A percentile compares a stretch with the other conserved stretches of the same genome.
Conservation (phyloP, 2,329 filamentous ascomycete species). For the Trichoderma brevicompactum region DNA sequence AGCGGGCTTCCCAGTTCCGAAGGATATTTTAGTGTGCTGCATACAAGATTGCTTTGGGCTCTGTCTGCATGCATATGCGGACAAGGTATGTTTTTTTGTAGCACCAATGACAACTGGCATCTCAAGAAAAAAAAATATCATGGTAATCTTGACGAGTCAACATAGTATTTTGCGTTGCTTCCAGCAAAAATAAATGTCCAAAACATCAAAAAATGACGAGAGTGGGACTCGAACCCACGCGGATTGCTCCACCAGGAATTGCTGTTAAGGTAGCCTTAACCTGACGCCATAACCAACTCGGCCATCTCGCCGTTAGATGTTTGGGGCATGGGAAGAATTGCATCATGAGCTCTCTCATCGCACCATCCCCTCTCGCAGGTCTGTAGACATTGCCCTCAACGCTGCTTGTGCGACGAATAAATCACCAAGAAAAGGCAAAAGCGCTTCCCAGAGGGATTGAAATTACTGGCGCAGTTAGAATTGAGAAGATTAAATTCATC, state of each 20-base stretch:
- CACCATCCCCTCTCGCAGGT: too few relatives aligned
- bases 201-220: slow-evolving; percentile 30
- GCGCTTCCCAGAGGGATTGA: too few relatives aligned
- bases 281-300: slow-evolving; percentile 32
- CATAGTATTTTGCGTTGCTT: not conserved
- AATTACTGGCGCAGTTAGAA: too few relatives aligned
- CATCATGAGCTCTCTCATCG: not conserved
- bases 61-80: not conserved
- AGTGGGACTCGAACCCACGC: slow-evolving; percentile 32
- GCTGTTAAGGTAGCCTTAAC: slow-evolving; percentile 32
- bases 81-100: too few relatives aligned
- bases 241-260: slow-evolving; percentile 33
- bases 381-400: too few relatives aligned
- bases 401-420: not conserved
- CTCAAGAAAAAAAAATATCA: too few relatives aligned
- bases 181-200: not conserved
- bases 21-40: not conserved
- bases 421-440: not conserved
- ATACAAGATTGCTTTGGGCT: not conserved
- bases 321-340: not conserved
- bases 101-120: too few relatives aligned
- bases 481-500: too few relatives aligned
- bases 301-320: slow-evolving; percentile 28
- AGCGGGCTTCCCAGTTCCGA: not conserved
- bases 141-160: too few relatives aligned